Evolutionary conservation across 352 stramenopile genomes (phyloP).

Genomic region (Sclerospora graminicola): DNA sequence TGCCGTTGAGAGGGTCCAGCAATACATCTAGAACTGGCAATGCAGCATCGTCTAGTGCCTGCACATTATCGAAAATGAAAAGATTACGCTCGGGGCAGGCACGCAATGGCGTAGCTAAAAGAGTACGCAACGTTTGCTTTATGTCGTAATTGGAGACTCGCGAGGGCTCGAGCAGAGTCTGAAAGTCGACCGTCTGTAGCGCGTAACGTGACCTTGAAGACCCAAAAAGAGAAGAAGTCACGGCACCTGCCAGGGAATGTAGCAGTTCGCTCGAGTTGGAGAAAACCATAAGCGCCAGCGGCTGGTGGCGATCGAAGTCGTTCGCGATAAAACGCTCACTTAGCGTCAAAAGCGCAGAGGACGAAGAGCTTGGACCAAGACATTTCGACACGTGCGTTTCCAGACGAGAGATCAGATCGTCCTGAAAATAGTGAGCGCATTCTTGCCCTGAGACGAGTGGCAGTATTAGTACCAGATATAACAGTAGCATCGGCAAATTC

Average conservation of each 20-base stretch:
- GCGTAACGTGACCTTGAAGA: slow-evolving; percentile 8
- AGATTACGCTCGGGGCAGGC: slow-evolving; percentile 40
- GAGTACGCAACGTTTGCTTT: slow-evolving; percentile 30
- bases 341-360: slow-evolving; percentile 24
- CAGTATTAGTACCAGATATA: slow-evolving; percentile 9
- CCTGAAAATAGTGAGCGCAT: slow-evolving; percentile 25
- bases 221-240: slow-evolving; percentile 29
- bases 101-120: slow-evolving; percentile 23
- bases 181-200: slow-evolving; percentile 22
- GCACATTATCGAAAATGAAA: slow-evolving; percentile 42
- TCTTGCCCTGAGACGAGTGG: slow-evolving; percentile 8
- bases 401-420: slow-evolving; percentile 35
- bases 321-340: slow-evolving; percentile 36
- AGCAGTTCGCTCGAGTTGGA: slow-evolving; percentile 32
- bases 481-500: slow-evolving; percentile 1
- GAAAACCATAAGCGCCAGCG: slow-evolving; percentile 43
- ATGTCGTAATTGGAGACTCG: slow-evolving; percentile 33
- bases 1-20: slow-evolving; percentile 58
- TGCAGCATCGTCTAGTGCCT: slow-evolving; percentile 29
- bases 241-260: slow-evolving; percentile 18
- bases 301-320: slow-evolving; percentile 41
- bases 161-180: slow-evolving; percentile 15
- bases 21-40: slow-evolving; percentile 59
- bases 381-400: slow-evolving; percentile 31
- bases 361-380: slow-evolving; percentile 20